These are phyloP conservation scores for Psilocybe tampanensis DNA, from an alignment of 768 basidiomycete species.

Conservation along the genomic window DNA sequence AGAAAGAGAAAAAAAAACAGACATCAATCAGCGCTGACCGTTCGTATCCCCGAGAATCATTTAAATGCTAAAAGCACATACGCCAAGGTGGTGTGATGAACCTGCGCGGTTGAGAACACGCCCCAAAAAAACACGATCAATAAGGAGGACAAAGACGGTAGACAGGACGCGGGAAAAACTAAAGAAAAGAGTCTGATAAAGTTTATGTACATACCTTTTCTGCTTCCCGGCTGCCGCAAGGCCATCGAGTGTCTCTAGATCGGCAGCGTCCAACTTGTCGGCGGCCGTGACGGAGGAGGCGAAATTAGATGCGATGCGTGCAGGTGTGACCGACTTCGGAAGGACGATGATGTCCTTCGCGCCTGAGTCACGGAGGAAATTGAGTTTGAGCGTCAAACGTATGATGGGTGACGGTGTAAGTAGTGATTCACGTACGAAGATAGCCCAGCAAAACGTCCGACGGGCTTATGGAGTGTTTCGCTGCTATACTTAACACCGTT, in stretches of 20 bases:
- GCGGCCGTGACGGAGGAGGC: constrained; percentile 50
- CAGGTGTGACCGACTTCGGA: constrained; percentile 76
- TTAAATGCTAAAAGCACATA: constrained; percentile 36
- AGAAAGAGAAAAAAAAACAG: constrained; percentile 16
- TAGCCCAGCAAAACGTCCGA: constrained; percentile 66
- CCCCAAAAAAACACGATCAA: constrained; percentile 1
- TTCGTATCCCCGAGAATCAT: constrained; percentile 3
- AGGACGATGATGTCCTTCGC: constrained; percentile 66
- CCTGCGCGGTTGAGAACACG: constrained; percentile 27
- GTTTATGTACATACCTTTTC: constrained; percentile 53
- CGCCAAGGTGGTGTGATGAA: constrained; percentile 73
- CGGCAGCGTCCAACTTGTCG: constrained; percentile 48
- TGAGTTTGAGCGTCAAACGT: constrained; percentile 3
- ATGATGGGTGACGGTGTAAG: not conserved
- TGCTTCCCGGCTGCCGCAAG: constrained; percentile 66
- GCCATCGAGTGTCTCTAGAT: constrained; percentile 58
- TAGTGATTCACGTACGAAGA: constrained; percentile 44
- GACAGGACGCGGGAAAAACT: constrained; percentile 15
- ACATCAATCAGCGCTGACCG: constrained; percentile 14
- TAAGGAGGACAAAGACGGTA: not conserved
- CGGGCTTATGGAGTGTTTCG: constrained; percentile 53
- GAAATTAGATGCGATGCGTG: constrained; percentile 65
- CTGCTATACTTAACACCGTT: constrained; percentile 58
- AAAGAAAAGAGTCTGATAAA: no score
- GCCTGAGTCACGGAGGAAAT: constrained; percentile 37